Evolutionary conservation across 768 basidiomycete species (phyloP).

Genomic region (Auriculariales sp.): DNA sequence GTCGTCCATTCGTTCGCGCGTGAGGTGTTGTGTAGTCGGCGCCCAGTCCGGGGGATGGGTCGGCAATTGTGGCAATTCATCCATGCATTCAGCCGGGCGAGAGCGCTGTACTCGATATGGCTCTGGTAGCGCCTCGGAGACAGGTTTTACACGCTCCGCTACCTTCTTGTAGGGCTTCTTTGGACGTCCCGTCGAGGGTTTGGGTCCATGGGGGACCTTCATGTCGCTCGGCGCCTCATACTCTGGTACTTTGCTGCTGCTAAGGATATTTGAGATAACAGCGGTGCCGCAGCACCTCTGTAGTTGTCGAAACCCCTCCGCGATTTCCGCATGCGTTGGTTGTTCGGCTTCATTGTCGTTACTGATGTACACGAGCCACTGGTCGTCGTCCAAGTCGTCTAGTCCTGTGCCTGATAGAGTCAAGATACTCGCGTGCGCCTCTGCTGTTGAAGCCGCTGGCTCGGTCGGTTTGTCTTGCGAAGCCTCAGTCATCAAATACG

Average conservation of each 20-base stretch:
- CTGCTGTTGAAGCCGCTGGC: too few relatives aligned
- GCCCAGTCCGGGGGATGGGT: slow-evolving; percentile 19
- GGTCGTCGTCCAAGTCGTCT: not conserved
- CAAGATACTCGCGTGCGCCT: too few relatives aligned
- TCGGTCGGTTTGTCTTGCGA: too few relatives aligned
- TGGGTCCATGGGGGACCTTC: not conserved
- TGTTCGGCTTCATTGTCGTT: not conserved
- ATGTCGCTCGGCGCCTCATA: not conserved
- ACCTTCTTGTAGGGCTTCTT: slow-evolving; percentile 17
- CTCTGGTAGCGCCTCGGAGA: slow-evolving; percentile 11
- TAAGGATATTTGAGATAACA: not conserved
- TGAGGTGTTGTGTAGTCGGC: slow-evolving; percentile 9
- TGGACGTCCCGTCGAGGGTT: not conserved
- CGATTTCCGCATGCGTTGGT: not conserved
- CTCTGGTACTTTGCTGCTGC: not conserved
- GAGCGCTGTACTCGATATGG: slow-evolving; percentile 14
- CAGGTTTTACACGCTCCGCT: slow-evolving; percentile 14
- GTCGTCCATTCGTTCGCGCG: slow-evolving; percentile 12
- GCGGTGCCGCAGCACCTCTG: too few relatives aligned
- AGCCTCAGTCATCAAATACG: too few relatives aligned
- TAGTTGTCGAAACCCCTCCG: too few relatives aligned
- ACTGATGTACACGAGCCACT: not conserved
- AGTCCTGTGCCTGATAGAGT: not conserved
- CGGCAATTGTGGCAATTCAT: slow-evolving; percentile 13
- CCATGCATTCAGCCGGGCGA: slow-evolving; percentile 16